Conservation (phyloP, 441 rosid genomes). For the Omphalea diandra region DNA sequence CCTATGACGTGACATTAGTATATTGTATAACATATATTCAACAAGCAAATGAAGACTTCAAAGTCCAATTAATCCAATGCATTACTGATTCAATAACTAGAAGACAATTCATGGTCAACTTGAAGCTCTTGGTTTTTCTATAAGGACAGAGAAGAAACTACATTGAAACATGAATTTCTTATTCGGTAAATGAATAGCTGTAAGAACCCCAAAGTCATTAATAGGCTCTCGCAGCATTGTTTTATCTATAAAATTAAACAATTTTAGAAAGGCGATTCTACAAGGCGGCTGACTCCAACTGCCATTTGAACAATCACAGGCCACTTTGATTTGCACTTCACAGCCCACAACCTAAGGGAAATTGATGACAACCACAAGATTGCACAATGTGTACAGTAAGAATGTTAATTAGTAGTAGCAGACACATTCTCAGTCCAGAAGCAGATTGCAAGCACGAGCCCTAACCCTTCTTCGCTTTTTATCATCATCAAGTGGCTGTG, state of each 20-base stretch:
- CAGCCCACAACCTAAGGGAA: background rate
- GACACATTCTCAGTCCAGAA: constrained; percentile 30
- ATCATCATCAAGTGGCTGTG: constrained; percentile 43
- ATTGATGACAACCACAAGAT: constrained; percentile 8
- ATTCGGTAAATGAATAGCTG: constrained; percentile 1
- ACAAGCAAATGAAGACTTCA: no score
- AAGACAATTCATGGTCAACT: background rate
- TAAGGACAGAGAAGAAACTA: background rate
- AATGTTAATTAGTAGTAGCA: background rate
- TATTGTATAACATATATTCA: no score
- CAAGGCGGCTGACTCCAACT: constrained; percentile 15
- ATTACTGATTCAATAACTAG: no score
- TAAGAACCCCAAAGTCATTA: background rate
- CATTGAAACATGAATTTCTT: background rate
- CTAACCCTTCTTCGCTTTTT: constrained; percentile 36
- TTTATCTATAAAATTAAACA: constrained; percentile 12
- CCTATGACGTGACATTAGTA: no score
- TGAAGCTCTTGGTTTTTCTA: background rate
- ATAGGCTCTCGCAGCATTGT: background rate
- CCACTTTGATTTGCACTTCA: no score
- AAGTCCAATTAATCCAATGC: no score
- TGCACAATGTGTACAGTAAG: constrained; percentile 18
- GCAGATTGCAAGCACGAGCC: constrained; percentile 40
- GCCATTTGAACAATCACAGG: constrained; percentile 9
- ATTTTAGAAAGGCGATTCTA: constrained; percentile 12